phyloP scores from a whole-genome alignment of 768 basidiomycete species.

The Strobilomyces confusus region DNA sequence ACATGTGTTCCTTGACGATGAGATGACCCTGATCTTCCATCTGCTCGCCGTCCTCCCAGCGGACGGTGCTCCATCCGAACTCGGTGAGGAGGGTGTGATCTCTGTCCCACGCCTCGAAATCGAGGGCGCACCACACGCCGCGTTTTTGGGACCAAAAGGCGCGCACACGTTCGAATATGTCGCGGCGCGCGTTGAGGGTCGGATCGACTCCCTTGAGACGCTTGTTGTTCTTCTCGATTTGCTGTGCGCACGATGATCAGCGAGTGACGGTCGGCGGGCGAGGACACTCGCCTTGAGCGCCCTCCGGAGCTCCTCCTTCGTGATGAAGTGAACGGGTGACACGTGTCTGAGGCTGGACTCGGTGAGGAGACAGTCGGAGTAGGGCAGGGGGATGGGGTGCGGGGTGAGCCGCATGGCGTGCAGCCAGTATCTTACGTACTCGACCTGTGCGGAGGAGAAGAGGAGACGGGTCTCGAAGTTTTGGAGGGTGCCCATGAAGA shows the following conservation, averaged over 20 bases:
- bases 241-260: conserved; percentile 40
- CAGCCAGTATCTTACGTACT: conserved; percentile 83
- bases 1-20: conserved; percentile 58
- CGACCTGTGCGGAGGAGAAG: conserved; percentile 80
- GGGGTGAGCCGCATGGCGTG: conserved; percentile 68
- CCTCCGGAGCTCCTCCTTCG: conserved; percentile 50
- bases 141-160: conserved; percentile 56
- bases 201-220: conserved; percentile 63
- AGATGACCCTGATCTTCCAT: conserved; percentile 53
- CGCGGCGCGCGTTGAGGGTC: conserved; percentile 50
- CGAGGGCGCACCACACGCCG: conserved; percentile 74
- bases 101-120: conserved; percentile 81
- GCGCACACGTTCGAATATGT: conserved; percentile 66
- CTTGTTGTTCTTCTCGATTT: conserved; percentile 78
- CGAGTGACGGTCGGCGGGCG: background rate
- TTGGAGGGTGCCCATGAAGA: conserved; percentile 71
- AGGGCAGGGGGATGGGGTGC: conserved; percentile 64
- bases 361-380: conserved; percentile 71
- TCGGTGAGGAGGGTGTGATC: conserved; percentile 75
- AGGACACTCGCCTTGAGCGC: conserved; percentile 52
- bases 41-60: conserved; percentile 51
- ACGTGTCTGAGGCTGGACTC: conserved; percentile 53
- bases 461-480: conserved; percentile 76
- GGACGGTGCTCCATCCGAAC: conserved; percentile 68
- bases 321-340: conserved; percentile 53